phyloP scores from a whole-genome alignment of 345 rosid species.

The Populus simonii region DNA sequence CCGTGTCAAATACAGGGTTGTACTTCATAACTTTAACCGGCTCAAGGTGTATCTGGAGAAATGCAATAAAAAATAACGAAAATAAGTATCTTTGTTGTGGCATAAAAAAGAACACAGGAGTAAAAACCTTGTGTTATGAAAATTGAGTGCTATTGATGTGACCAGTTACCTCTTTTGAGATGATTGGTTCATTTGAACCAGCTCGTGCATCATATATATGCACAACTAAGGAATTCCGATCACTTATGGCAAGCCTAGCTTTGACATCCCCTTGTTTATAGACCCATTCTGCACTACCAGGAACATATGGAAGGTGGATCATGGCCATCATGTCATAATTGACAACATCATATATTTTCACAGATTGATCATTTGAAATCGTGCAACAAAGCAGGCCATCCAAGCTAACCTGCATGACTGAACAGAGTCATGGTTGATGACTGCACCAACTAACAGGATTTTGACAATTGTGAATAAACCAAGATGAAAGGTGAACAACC shows the following conservation, averaged over 20 bases:
- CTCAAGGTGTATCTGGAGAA: conserved; percentile 52
- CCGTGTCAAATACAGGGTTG: conserved; percentile 64
- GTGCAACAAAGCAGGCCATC: conserved; percentile 96
- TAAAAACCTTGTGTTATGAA: not conserved
- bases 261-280: conserved; percentile 91
- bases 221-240: conserved; percentile 65
- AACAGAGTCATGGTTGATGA: conserved; percentile 56
- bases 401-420: conserved; percentile 84
- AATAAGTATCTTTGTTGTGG: not conserved
- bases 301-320: conserved; percentile 73
- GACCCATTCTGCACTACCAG: conserved; percentile 91
- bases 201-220: conserved; percentile 87
- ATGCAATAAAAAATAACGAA: not conserved
- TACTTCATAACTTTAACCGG: conserved; percentile 75
- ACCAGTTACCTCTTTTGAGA: conserved; percentile 57
- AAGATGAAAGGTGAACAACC: too few species aligned
- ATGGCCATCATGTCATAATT: conserved; percentile 99
- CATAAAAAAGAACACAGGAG: not conserved
- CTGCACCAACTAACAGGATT: conserved; percentile 18
- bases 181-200: conserved; percentile 75
- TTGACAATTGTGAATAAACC: too few species aligned
- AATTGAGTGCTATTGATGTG: not conserved
- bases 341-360: conserved; percentile 89
- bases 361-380: conserved; percentile 78
- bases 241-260: conserved; percentile 89